These are phyloP conservation scores for Podospora anserina DNA, from an alignment of 495 filamentous ascomycete species.

Conservation along the genomic window DNA sequence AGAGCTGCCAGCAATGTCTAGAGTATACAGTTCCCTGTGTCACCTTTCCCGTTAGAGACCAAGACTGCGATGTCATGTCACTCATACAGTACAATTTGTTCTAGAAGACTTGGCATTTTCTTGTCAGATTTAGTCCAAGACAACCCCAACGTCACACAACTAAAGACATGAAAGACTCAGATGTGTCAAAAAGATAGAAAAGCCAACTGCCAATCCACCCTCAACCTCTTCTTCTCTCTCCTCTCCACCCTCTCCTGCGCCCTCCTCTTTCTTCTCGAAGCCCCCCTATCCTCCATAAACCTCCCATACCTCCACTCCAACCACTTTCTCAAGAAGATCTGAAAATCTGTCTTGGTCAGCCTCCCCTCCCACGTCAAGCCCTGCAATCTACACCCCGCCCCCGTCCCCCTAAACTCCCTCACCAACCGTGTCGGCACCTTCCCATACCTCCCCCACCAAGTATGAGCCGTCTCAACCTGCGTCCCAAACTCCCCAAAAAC, in stretches of 20 bases:
- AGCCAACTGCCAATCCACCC: background rate
- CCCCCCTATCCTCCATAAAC: background rate
- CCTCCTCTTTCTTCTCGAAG: slow-evolving; percentile 1
- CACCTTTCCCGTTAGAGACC: background rate
- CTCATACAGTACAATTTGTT: background rate
- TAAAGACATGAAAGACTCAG: background rate
- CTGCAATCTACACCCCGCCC: slow-evolving; percentile 5
- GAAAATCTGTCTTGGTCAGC: background rate
- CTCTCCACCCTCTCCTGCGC: background rate
- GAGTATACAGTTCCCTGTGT: too few species aligned
- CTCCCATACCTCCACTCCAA: background rate
- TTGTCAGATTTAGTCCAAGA: background rate
- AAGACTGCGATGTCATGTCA: background rate
- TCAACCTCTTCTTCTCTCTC: background rate
- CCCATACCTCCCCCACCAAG: background rate
- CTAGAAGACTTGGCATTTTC: background rate
- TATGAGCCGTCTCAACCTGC: background rate
- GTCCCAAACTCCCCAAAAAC: background rate
- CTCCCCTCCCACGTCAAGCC: slow-evolving; percentile 1
- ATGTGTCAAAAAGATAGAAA: too few species aligned
- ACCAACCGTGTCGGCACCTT: background rate
- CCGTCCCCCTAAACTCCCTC: slow-evolving; percentile 1
- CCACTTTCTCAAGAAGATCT: background rate
- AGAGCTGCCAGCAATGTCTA: too few species aligned
- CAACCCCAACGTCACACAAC: background rate